Evolutionary conservation across 768 basidiomycete species (phyloP).

Genomic region (Thelephora aurantiotincta): DNA sequence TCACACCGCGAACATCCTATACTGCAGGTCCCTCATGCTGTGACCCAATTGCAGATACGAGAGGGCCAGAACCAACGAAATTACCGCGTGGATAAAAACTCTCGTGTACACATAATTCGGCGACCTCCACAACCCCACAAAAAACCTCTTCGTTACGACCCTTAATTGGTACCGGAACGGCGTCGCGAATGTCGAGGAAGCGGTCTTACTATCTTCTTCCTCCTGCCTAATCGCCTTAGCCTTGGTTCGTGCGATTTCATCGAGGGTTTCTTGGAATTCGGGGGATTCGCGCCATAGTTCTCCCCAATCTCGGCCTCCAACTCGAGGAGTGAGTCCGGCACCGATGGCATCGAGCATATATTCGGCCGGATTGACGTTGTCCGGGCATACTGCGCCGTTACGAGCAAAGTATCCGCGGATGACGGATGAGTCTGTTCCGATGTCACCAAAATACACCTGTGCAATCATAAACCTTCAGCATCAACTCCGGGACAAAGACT

Average conservation of each 20-base stretch:
- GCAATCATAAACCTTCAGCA: neutral
- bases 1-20: slow-evolving; percentile 68
- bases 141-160: slow-evolving; percentile 52
- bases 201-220: slow-evolving; percentile 5
- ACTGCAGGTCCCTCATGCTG: slow-evolving; percentile 55
- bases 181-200: slow-evolving; percentile 36
- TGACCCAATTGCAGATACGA: slow-evolving; percentile 68
- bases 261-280: slow-evolving; percentile 28
- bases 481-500: neutral
- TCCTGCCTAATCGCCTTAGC: slow-evolving; percentile 5
- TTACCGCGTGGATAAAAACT: slow-evolving; percentile 61
- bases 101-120: slow-evolving; percentile 81
- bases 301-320: slow-evolving; percentile 77
- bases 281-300: slow-evolving; percentile 70
- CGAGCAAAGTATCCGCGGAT: slow-evolving; percentile 66
- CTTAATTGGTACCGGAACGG: slow-evolving; percentile 62
- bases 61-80: slow-evolving; percentile 59
- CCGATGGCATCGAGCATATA: slow-evolving; percentile 80
- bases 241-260: slow-evolving; percentile 31
- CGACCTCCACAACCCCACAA: slow-evolving; percentile 63
- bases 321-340: slow-evolving; percentile 57
- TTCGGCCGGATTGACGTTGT: slow-evolving; percentile 62
- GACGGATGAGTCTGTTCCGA: slow-evolving; percentile 56
- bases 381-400: slow-evolving; percentile 61
- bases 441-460: slow-evolving; percentile 71